Conservation (phyloP, 768 basidiomycete species). For the Termitomyces sp. region DNA sequence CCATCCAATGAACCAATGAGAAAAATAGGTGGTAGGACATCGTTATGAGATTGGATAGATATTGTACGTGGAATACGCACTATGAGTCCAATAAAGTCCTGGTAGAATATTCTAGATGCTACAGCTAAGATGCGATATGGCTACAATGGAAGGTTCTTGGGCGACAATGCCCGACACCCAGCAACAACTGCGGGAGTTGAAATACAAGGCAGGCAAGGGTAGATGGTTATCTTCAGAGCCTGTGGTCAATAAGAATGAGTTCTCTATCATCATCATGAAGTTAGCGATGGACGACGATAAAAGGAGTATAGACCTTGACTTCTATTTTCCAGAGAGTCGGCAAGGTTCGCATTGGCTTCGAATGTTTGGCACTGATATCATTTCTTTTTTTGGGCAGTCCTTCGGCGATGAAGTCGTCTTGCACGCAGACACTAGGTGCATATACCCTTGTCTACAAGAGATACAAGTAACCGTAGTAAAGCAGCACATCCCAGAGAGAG, state of each 20-base stretch:
- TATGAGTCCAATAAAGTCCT: neutral
- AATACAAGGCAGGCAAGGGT: neutral
- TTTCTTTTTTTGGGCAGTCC: neutral
- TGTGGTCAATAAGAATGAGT: neutral
- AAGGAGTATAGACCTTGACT: neutral
- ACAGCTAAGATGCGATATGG: neutral
- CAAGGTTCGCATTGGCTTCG: neutral
- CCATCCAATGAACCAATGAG: no score
- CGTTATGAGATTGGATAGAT: neutral
- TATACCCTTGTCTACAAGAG: neutral
- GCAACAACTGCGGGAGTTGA: neutral
- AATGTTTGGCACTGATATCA: neutral
- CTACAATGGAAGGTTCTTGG: neutral
- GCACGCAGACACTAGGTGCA: neutral
- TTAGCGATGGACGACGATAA: neutral
- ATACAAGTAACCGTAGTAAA: neutral
- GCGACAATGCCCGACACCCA: slow-evolving; percentile 3
- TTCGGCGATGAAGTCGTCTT: neutral
- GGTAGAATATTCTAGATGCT: neutral
- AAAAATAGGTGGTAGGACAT: neutral
- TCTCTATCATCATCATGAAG: neutral
- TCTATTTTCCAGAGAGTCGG: neutral
- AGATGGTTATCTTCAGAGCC: neutral
- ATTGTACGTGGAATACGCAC: neutral
- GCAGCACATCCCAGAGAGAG: neutral